These are phyloP conservation scores for Venturia asperata DNA, from an alignment of 2,329 filamentous ascomycete species.

Conservation along the genomic window DNA sequence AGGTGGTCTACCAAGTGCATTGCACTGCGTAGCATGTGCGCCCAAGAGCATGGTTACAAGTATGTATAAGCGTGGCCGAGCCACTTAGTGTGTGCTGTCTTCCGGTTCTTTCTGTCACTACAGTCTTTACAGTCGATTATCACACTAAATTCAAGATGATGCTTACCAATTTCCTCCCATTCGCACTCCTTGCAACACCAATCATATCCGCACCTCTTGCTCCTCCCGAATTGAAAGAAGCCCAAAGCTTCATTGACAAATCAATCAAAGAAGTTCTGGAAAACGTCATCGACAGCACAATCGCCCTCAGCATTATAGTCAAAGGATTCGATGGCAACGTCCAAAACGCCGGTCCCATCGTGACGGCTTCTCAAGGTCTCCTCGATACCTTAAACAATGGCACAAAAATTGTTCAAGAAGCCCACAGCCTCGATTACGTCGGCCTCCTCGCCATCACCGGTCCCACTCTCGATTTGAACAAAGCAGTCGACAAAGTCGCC, in stretches of 20 bases:
- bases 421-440: not conserved
- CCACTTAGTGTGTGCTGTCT: too few species aligned
- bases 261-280: not conserved
- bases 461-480: not conserved
- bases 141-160: not conserved
- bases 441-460: constrained; percentile 5
- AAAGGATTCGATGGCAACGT: not conserved
- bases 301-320: not conserved
- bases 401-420: not conserved
- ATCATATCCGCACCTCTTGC: not conserved
- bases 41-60: not conserved
- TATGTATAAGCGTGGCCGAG: not conserved
- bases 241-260: not conserved
- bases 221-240: too few species aligned
- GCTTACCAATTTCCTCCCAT: not conserved
- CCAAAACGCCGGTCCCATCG: not conserved
- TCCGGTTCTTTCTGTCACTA: too few species aligned
- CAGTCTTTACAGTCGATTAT: not conserved
- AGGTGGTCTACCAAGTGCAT: not conserved
- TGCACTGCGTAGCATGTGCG: not conserved
- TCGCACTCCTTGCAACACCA: not conserved
- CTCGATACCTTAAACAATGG: not conserved
- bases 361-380: not conserved
- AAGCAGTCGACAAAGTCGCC: not conserved
- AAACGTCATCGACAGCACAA: not conserved